Evolutionary conservation across 2,329 filamentous ascomycete genomes (phyloP).

Genomic region (Daldinia eschscholtzii): DNA sequence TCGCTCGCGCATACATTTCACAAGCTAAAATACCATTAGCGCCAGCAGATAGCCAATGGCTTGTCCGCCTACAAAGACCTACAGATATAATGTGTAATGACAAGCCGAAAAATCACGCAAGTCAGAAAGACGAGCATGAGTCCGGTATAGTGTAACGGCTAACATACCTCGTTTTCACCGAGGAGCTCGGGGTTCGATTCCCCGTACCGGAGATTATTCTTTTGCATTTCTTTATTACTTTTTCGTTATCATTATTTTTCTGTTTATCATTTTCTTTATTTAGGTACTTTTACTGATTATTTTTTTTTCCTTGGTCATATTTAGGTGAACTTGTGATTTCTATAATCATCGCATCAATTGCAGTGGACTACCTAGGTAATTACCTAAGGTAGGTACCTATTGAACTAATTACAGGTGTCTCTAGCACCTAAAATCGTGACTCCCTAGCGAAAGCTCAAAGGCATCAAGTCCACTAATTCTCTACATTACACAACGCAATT

Average conservation of each 20-base stretch:
- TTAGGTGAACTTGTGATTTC: no score
- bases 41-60: not conserved
- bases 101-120: not conserved
- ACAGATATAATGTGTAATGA: constrained; percentile 15
- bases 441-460: not conserved
- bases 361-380: not conserved
- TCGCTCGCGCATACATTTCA: constrained; percentile 1
- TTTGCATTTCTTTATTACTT: constrained; percentile 1
- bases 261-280: not conserved
- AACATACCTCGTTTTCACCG: constrained; percentile 47
- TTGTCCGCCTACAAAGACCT: not conserved
- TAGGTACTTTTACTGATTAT: not conserved
- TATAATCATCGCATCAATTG: not conserved
- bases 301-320: not conserved
- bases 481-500: not conserved
- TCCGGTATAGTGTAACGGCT: constrained; percentile 46
- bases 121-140: not conserved
- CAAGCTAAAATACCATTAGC: constrained; percentile 22
- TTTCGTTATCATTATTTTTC: no score
- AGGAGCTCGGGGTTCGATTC: constrained; percentile 47
- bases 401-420: no score
- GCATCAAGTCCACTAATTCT: not conserved
- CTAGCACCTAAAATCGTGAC: not conserved
- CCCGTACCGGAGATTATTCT: constrained; percentile 41
- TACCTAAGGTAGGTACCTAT: no score